Base-by-base conservation (phyloP, 305 asterid genomes). In the Fraxinus nigra region DNA sequence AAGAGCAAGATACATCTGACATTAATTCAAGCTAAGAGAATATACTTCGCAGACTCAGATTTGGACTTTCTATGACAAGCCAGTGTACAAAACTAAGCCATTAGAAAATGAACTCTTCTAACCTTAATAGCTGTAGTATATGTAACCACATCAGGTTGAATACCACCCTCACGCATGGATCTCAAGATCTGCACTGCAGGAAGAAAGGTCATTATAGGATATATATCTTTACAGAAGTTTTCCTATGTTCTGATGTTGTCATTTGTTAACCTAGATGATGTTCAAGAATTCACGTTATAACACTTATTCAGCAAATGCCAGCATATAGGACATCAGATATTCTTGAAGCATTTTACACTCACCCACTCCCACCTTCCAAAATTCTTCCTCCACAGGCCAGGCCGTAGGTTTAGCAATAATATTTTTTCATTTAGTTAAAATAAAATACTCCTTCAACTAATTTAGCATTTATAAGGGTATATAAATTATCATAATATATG, bases 51-150 rank as follows among this genome's bases (percentile, higher is more conserved):
- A 43, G 37, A 73, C 54, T 76, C 81, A 81, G 76, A 51, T 20
- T 32, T 9, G 70, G 33, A 37, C 33, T 61, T 28, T 54, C 74
- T 75, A 59, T 70, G 70, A 22, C 34, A 38, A 80, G 78, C 75
- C 63, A 76, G 78, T 73, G 77, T 1, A 80, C 3, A 61, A 75
- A 69, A 78, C 79, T 37, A 22, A 72, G 72, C 46, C 56, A 4
- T 32, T 59, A 67, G 48, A 80, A 81, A 38, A 79, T 56, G 30
- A 80, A 82, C 43, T 80, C 75, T 77, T 33, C 37, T 46, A 73
- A 95, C 99, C 97, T 93, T 95, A 87, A 95, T 93, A 81, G 97
- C 95, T 40, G 98, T 94, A 80, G 99, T 93, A 69, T 93, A 95
- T 20, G 99, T 84, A 80, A 95, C 86, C 75, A 94, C 97, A 87